Evolutionary conservation across 139 green algal genomes (phyloP), one percentile per base, ranked within the genome.

Genomic region (Klebsormidium nitens): DNA sequence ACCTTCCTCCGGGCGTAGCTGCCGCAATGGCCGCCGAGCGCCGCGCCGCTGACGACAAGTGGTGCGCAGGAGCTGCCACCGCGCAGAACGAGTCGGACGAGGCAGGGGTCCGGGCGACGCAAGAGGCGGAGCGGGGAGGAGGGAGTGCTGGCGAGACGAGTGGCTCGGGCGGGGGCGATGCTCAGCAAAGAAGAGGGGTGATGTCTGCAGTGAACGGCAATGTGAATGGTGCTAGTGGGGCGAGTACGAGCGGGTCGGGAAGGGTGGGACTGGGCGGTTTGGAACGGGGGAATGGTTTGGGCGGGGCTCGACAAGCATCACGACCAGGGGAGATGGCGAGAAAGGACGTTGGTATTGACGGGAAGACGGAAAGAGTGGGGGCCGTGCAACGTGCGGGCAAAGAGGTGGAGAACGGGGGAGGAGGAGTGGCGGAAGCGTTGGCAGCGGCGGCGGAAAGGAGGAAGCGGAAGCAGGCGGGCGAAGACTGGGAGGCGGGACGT

Each of bases 11-110:
- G 36, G 79, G 68, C n/a, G 72, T 84, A 72, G 83, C 83, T 23
- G 83, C 83, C 26, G 83, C 83, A 44, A 59, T 55, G 62, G 83
- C 83, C 50, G 83, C 83, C 40, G 82, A 88, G 40, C 64, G 83
- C 26, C 68, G 83, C 19, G 59, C 74, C 19, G 26, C 52, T 11
- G 82, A 86, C 56, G 80, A 88, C 57, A 1, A 78, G n/a, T 87
- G 75, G 78, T 88, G 83, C 38, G 71, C 23, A 31, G 40, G 60
- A 29, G 61, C 31, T 23, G 6, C 8, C 8, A 37, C 55, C 14
- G 32, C 8, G 55, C 14, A 8, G 8, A 63, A 11, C 14, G 29
- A 11, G 31, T 8, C 8, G 8, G 29, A 63, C 8, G 29, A 63
- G 32, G 55, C 11, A 46, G 55, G 55, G 8, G 8, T 23, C 8